A percentile compares a stretch with the other conserved stretches of the same genome.
Evolutionary conservation across 305 asterid species (phyloP).

Genomic region (Fraxinus velutina): DNA sequence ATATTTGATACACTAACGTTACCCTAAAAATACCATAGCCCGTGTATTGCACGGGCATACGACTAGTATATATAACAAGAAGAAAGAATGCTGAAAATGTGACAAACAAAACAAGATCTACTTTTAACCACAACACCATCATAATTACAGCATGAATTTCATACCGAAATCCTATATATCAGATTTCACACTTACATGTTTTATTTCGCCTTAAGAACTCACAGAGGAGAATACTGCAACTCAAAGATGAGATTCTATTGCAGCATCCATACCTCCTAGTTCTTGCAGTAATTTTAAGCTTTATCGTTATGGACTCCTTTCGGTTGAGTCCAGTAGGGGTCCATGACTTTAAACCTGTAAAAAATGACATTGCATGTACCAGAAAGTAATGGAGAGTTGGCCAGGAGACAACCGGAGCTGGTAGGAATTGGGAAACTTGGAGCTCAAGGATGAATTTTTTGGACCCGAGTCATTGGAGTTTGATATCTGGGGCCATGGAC

Average conservation of each 20-base stretch:
- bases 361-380: constrained; percentile 56
- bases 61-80: too few relatives aligned
- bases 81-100: too few relatives aligned
- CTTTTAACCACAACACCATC: neutral
- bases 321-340: constrained; percentile 71
- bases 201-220: neutral
- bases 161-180: neutral
- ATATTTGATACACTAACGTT: too few relatives aligned
- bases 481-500: constrained; percentile 70
- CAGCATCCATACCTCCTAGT: constrained; percentile 48
- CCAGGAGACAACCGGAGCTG: constrained; percentile 63
- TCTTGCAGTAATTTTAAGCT: constrained; percentile 36
- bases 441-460: constrained; percentile 54
- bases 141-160: constrained; percentile 36
- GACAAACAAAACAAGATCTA: too few relatives aligned
- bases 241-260: constrained; percentile 36
- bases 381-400: constrained; percentile 66
- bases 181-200: neutral
- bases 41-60: too few relatives aligned
- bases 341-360: constrained; percentile 62
- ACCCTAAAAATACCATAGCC: too few relatives aligned
- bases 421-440: constrained; percentile 53
- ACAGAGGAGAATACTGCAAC: constrained; percentile 42
- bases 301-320: constrained; percentile 63
- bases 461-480: constrained; percentile 91